Evolutionary conservation across 2,329 filamentous ascomycete genomes (phyloP).

Genomic region (Pseudogymnoascus sp.): DNA sequence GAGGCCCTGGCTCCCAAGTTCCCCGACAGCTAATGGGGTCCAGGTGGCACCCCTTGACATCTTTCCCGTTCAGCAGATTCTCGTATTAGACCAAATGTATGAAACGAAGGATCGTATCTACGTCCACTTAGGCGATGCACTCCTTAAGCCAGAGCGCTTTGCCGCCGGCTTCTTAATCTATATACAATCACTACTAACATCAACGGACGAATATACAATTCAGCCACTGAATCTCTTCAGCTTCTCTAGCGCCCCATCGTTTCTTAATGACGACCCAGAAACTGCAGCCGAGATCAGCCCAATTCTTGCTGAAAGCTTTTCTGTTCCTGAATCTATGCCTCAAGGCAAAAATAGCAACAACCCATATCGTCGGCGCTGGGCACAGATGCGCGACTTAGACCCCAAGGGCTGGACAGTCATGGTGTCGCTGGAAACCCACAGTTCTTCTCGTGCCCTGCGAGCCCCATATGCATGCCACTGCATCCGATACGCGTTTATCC

Average conservation of each 20-base stretch:
- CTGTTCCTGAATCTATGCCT: neutral
- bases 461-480: neutral
- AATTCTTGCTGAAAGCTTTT: constrained; percentile 17
- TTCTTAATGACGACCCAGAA: constrained; percentile 8
- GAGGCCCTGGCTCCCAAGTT: neutral
- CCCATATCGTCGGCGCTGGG: neutral
- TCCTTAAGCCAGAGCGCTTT: neutral
- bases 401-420: neutral
- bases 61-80: neutral
- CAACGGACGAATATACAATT: neutral
- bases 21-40: neutral
- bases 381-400: neutral
- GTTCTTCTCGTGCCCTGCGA: neutral
- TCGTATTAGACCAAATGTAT: neutral
- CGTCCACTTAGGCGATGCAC: neutral
- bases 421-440: neutral
- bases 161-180: neutral
- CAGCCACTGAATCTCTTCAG: constrained; percentile 15
- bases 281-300: constrained; percentile 14
- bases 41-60: neutral
- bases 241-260: constrained; percentile 18
- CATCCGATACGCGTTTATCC: neutral
- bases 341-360: neutral
- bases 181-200: neutral
- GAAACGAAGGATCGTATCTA: neutral